Evolutionary conservation across 163 green algal genomes (phyloP).

Genomic region (Picocystis sp.): DNA sequence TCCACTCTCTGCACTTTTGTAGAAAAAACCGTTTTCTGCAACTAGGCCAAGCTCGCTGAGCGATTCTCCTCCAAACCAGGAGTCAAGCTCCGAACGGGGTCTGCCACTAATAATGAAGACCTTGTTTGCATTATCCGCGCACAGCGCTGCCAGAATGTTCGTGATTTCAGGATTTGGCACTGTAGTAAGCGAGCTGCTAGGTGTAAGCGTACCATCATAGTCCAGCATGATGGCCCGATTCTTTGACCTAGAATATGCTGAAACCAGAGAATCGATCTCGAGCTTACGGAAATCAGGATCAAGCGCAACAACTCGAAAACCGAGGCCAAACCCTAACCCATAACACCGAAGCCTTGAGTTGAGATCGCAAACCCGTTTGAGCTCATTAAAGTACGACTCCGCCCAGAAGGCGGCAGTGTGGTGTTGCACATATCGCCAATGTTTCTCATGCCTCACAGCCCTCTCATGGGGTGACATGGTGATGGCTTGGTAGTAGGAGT

Average conservation of each 20-base stretch:
- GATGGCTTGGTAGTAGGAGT: conserved; percentile 74
- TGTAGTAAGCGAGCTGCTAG: conserved; percentile 6
- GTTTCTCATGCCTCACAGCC: conserved; percentile 79
- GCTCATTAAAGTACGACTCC: conserved; percentile 15
- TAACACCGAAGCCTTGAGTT: conserved; percentile 84
- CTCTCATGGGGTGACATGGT: conserved; percentile 30
- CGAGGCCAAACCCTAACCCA: conserved; percentile 83
- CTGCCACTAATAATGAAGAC: conserved; percentile 82
- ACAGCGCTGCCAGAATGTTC: conserved; percentile 45
- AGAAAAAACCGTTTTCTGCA: conserved; percentile 88
- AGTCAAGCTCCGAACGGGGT: conserved; percentile 40
- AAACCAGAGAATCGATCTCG: conserved; percentile 24
- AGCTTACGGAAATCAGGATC: conserved; percentile 83
- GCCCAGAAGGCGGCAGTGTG: conserved; percentile 93
- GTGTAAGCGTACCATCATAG: conserved; percentile 41
- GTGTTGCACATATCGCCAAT: conserved; percentile 85
- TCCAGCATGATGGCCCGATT: conserved; percentile 79
- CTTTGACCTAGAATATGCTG: conserved; percentile 10
- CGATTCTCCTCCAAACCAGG: conserved; percentile 49
- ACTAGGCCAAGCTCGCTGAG: conserved; percentile 67
- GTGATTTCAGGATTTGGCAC: conserved; percentile 30
- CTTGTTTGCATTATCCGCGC: conserved; percentile 49
- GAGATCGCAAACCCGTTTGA: conserved; percentile 44
- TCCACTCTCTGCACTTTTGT: conserved; percentile 12
- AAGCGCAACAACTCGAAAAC: conserved; percentile 90